Percentiles rank a stretch among this genome's conserved stretches.
Conservation (phyloP, 345 rosid species). For the Eutrema yunnanense region DNA sequence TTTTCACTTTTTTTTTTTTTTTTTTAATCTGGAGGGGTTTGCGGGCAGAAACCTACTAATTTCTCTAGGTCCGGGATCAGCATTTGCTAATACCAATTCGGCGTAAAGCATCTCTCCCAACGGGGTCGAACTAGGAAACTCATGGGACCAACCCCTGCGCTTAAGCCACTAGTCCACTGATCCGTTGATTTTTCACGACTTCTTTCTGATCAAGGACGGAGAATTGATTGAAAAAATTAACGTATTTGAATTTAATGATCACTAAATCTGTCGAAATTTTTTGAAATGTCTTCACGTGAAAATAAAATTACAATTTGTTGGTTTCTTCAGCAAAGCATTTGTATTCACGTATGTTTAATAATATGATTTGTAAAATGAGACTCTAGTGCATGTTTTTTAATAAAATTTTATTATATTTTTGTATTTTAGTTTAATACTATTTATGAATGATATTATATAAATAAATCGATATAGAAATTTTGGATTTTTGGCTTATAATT, state of each 20-base stretch:
- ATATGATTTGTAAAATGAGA: not conserved
- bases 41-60: too few species aligned
- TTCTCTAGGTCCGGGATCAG: too few species aligned
- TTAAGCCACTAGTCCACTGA: too few species aligned
- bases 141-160: too few species aligned
- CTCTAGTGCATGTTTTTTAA: not conserved
- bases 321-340: not conserved
- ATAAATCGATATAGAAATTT: not conserved
- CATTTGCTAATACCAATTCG: too few species aligned
- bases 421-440: not conserved
- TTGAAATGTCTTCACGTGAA: not conserved
- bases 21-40: too few species aligned
- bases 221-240: not conserved
- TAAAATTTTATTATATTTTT: too few species aligned
- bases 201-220: not conserved
- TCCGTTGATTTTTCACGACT: too few species aligned
- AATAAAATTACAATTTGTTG: not conserved
- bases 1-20: not conserved
- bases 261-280: not conserved
- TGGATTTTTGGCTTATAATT: not conserved
- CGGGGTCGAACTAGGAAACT: too few species aligned
- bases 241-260: conserved; percentile 1
- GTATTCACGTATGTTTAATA: not conserved
- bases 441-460: not conserved
- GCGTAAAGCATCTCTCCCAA: too few species aligned